Base-by-base conservation (phyloP, 2,329 filamentous ascomycete species). In the Verticillium isaacii region DNA sequence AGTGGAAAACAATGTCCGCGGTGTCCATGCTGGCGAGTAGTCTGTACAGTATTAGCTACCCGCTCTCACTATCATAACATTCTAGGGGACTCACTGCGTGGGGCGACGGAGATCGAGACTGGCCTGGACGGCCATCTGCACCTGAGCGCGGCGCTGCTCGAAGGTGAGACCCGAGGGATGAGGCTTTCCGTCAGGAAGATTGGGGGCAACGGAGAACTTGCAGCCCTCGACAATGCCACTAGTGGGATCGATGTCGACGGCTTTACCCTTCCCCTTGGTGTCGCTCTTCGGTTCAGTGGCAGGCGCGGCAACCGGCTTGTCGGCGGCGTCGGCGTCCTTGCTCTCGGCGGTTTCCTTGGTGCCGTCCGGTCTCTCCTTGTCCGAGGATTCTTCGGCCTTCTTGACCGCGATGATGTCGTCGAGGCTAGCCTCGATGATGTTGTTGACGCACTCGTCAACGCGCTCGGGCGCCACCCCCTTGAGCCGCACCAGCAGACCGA, bases 1-100 rank as follows among this genome's bases (percentile, higher is more conserved):
- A 59, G 19, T 39, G 15, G 6, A 66, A 32, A 5, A 50, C 32
- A 19, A 65, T 32, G 32, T 62, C 63, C 11, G 32, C 29, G 5
- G 29, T 36, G 15, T 57, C 55, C 34, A 19, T 19, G 17, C 19
- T 34, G 14, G 32, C 32, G 5, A 14, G 15, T 5, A 57, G 55
- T 58, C 57, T 32, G 25, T 19, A 4, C 9, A 32, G 7, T 6
- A 11, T 32, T 14, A 23, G 34, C 12, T 15, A 54, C 14, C 2
- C 29, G 4, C 7, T 56, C 8, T 32, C 19, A 8, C 12, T 9
- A 23, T 17, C 3, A 23, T 37, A 12, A 37, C 8, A 32, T n/a
- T n/a, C 32, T n/a, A 17, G 19, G 23, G 5, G 8, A 52, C 57
- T 12, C 34, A 59, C 57, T 59, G 25, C 3, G 29, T 45, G 25